Base-by-base conservation (phyloP, 106 monocot species). In the Agapanthus africanus region DNA sequence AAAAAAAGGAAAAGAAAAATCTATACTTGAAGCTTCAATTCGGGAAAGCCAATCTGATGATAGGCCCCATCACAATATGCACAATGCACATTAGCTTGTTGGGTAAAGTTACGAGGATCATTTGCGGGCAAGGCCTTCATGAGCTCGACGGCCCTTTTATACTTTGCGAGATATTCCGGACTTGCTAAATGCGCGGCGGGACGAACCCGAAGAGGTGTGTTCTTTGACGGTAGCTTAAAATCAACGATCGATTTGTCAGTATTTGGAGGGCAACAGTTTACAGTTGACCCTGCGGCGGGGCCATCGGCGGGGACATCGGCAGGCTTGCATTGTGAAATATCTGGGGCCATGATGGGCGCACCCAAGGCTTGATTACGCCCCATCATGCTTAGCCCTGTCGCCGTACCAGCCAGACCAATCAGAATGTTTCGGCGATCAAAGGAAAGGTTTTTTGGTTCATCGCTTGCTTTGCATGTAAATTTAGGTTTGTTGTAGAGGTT, bases 31-130 rank as follows among this genome's bases (percentile, higher is more conserved):
- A 66, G 23, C 42, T 40, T 28, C 2, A 41, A 41, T 27, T 66
- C 18, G 0, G 66, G 47, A 23, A 74, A 64, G 8, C 63, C 73
- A 6, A 67, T 41, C 59, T 78, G 78, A 30, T 68, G 51, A 40
- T 76, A 81, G 11, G 50, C 66, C 14, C 52, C 52, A 52, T 68
- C 39, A 61, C 81, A 81, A 41, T 81, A 77, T 28, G 81, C 76
- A 32, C 81, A 81, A 37, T 81, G 81, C 32, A 76, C 40, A 25
- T 69, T 77, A 38, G 76, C 81, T 32, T 81, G 81, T 36, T 76
- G 73, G 0, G 16, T 34, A 50, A 81, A 81, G 54, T 38, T 73
- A 11, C 81, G 49, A 4, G 81, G 81, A 42, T 81, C 76, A 22
- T 72, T 40, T 2, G 28, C 40, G 25, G 67, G 68, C 14, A 81